A percentile compares a stretch with the other conserved stretches of the same genome.
These are phyloP conservation scores for Phaeotremella skinneri DNA, from an alignment of 768 basidiomycete genomes.

Conservation along the genomic window DNA sequence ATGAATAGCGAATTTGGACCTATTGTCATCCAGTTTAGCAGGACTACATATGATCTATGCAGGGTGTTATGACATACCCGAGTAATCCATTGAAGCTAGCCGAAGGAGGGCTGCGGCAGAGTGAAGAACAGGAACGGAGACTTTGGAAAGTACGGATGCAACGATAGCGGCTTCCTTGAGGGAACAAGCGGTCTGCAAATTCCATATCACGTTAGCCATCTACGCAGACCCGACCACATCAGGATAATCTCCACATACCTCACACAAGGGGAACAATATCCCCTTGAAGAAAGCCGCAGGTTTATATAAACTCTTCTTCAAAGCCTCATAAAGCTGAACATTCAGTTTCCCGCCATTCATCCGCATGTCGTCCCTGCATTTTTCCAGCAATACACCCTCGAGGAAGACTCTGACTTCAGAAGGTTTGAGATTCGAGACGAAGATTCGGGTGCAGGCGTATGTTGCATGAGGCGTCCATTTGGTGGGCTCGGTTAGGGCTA, in stretches of 20 bases:
- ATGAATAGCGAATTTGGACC: slow-evolving; percentile 96
- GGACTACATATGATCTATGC: not conserved
- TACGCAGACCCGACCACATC: not conserved
- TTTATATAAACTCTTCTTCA: slow-evolving; percentile 90
- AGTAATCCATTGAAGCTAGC: slow-evolving; percentile 93
- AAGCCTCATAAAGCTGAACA: slow-evolving; percentile 88
- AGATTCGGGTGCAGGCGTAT: slow-evolving; percentile 87
- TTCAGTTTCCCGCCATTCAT: slow-evolving; percentile 77
- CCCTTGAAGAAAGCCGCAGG: slow-evolving; percentile 99
- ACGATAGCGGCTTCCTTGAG: slow-evolving; percentile 92
- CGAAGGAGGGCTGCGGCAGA: slow-evolving; percentile 91
- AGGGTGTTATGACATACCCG: slow-evolving; percentile 58
- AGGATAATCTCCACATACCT: slow-evolving; percentile 58
- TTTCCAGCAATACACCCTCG: slow-evolving; percentile 84
- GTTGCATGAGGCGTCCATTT: slow-evolving; percentile 95
- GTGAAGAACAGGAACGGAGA: slow-evolving; percentile 92
- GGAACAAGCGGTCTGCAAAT: slow-evolving; percentile 68
- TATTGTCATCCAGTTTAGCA: slow-evolving; percentile 14
- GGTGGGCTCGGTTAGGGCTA: slow-evolving; percentile 87
- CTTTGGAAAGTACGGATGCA: slow-evolving; percentile 83
- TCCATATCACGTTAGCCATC: slow-evolving; percentile 6
- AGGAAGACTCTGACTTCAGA: slow-evolving; percentile 88
- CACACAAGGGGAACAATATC: slow-evolving; percentile 89
- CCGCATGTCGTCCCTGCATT: slow-evolving; percentile 81
- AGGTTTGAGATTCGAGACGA: slow-evolving; percentile 95